These are phyloP conservation scores for Metarhizium guizhouense DNA, from an alignment of 2,329 filamentous ascomycete genomes.

Conservation along the genomic window DNA sequence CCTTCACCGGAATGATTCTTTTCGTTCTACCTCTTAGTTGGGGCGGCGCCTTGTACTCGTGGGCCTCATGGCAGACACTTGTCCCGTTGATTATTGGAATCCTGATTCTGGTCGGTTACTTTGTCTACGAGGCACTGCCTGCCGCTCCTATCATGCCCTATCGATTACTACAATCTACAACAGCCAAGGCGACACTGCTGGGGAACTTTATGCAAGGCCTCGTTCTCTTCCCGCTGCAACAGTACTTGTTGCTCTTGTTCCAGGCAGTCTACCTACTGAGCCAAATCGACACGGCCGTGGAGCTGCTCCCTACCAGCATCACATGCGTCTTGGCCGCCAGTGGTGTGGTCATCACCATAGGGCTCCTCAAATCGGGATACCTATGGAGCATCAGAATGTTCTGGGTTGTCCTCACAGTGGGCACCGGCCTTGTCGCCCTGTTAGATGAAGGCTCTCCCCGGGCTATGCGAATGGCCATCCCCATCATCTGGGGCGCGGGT, in stretches of 20 bases:
- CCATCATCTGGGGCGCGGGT: neutral
- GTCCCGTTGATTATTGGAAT: conserved; percentile 22
- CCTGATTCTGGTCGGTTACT: conserved; percentile 17
- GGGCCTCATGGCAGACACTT: conserved; percentile 23
- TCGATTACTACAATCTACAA: conserved; percentile 16
- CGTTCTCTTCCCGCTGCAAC: conserved; percentile 17
- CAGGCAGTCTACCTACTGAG: conserved; percentile 13
- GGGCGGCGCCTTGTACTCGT: conserved; percentile 23
- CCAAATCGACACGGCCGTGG: neutral
- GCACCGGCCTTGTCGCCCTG: too few species aligned
- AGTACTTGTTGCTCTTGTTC: conserved; percentile 23
- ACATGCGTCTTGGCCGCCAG: neutral
- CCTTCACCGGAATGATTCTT: conserved; percentile 14
- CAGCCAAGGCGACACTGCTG: conserved; percentile 18
- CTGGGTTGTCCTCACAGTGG: too few species aligned
- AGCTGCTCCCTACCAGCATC: neutral
- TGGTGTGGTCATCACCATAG: neutral
- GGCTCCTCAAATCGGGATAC: too few species aligned
- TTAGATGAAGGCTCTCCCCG: too few species aligned
- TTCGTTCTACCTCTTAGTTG: conserved; percentile 24
- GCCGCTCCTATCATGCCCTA: conserved; percentile 20
- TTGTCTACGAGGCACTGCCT: conserved; percentile 18
- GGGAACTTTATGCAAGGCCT: conserved; percentile 21
- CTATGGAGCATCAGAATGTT: too few species aligned
- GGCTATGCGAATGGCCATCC: neutral